Evolutionary conservation across 192 early-diverging fungal species (phyloP).

Genomic region (Entomortierella chlamydospora): DNA sequence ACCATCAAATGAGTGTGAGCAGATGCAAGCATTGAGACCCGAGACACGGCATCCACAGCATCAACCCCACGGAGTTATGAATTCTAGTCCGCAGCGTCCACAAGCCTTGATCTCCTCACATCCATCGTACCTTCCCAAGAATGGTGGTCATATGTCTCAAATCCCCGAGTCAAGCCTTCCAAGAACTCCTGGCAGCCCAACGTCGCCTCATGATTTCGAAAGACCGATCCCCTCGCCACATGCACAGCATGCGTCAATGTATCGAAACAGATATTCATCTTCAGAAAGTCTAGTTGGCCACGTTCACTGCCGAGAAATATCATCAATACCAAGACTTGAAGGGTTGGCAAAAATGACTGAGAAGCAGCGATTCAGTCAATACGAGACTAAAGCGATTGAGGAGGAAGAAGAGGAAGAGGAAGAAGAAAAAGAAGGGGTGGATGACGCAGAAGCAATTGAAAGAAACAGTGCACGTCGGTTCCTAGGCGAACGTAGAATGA

Average conservation of each 20-base stretch:
- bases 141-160: background rate
- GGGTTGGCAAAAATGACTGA: background rate
- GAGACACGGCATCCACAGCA: background rate
- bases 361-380: background rate
- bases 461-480: background rate
- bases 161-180: background rate
- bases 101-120: background rate
- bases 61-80: background rate
- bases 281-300: background rate
- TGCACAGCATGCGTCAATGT: background rate
- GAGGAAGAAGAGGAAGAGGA: slow-evolving; percentile 8
- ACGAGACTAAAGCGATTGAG: slow-evolving; percentile 3
- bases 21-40: background rate
- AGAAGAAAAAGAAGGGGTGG: background rate
- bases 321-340: background rate
- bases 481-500: slow-evolving; percentile 12
- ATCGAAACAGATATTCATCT: background rate
- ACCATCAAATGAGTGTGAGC: background rate
- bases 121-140: background rate
- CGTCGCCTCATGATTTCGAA: background rate
- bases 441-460: background rate
- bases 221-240: background rate
- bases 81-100: background rate
- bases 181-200: background rate
- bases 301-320: background rate